Base-by-base conservation (phyloP, 495 filamentous ascomycete species). In the Tuber brumale region DNA sequence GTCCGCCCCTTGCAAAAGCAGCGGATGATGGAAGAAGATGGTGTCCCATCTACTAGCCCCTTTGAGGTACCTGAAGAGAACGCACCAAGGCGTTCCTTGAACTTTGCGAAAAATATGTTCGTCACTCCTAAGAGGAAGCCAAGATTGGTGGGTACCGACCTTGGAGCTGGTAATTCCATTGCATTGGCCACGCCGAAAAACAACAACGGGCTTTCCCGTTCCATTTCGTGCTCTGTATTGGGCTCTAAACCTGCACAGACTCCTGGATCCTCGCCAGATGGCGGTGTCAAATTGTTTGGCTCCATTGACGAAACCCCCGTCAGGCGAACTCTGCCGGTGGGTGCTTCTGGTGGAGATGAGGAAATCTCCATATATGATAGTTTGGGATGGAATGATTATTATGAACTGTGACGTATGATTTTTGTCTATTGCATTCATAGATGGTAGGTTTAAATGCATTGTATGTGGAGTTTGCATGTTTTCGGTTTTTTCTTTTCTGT, bases 331-430 rank as follows among this genome's bases (percentile, higher is more conserved):
- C 37, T 61, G 35, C 21, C 23, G n/a, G n/a, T 18, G 16, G 39
- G 46, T 41, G 14, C 27, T 31, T 74, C 27, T 23, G 45, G 46
- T 23, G 61, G 42, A 57, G 72, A 73, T 35, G 48, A 61, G 41
- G 72, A 71, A 31, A 37, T 81, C 42, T 81, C 79, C 14, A 81
- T 81, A 39, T 81, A 81, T 71, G 70, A 81, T 43, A 81, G 72
- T 46, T 74, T 81, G 70, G 79, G 79, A 44, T 81, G 79, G 79
- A 71, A 73, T 48, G 78, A 81, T 71, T 79, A 81, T 71, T 80
- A 77, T 75, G 79, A 81, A 69, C 66, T 79, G 46, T 80, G 69
- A 79, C 75, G 72, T 79, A 14, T 18, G 35, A 44, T 73, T 75
- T 69, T 72, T 42, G 18, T 66, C 31, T 66, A 35, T 35, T 35